Conservation (phyloP, 257 asterid species). For the Nicotiana knightiana region DNA sequence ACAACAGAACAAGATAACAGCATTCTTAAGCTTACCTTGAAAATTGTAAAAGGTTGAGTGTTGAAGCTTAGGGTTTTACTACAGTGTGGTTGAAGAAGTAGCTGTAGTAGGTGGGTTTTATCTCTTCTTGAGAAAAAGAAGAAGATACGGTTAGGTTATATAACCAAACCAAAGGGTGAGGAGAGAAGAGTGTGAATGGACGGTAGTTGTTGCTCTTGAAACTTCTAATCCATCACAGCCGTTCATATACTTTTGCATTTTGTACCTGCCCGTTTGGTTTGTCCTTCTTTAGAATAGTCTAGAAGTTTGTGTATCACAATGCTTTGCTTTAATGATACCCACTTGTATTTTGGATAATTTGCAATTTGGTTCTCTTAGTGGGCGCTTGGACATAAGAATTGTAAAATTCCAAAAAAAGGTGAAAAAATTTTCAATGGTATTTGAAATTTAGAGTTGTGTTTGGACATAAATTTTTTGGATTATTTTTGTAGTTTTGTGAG, state of each 20-base stretch:
- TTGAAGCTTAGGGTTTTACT: neutral
- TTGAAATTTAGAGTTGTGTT: no score
- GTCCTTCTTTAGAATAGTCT: conserved; percentile 19
- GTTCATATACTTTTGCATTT: neutral
- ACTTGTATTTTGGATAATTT: no score
- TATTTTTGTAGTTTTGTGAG: no score
- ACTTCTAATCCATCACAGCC: conserved; percentile 29
- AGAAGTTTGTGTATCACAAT: conserved; percentile 7
- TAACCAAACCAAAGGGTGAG: neutral
- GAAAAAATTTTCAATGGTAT: no score
- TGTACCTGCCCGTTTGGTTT: neutral
- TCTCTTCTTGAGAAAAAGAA: neutral
- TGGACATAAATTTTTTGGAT: no score
- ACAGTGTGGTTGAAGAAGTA: neutral
- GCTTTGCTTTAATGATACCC: neutral
- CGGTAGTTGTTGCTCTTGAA: conserved; percentile 27
- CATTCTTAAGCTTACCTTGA: neutral
- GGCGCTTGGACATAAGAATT: no score
- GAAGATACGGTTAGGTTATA: conserved; percentile 10
- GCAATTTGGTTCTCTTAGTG: neutral
- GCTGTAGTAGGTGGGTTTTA: neutral
- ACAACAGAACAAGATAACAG: no score
- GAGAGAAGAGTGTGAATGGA: neutral
- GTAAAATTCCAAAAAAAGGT: no score
- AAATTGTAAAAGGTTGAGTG: neutral